A percentile compares a stretch with the other conserved stretches of the same genome.
These are phyloP conservation scores for Ophiostoma quercus DNA, from an alignment of 2,329 filamentous ascomycete species.

Conservation along the genomic window DNA sequence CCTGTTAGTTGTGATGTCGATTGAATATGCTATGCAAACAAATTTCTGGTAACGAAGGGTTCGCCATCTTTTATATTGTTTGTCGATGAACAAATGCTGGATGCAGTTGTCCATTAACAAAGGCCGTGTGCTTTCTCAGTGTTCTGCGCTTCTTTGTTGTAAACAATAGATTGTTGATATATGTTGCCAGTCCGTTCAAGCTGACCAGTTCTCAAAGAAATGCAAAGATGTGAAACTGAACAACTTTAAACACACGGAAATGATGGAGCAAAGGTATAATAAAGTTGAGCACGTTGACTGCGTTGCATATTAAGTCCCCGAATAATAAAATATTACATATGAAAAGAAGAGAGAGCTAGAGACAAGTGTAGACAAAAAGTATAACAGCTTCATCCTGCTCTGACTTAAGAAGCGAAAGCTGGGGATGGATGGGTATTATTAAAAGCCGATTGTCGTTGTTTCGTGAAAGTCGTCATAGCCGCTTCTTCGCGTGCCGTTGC, in stretches of 20 bases:
- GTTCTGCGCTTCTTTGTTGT: not conserved
- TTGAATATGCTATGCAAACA: not conserved
- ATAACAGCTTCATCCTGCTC: not conserved
- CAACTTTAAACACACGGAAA: not conserved
- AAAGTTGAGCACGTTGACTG: not conserved
- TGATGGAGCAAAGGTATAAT: not conserved
- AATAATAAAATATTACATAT: not conserved
- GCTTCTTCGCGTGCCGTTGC: not conserved
- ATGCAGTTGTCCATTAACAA: not conserved
- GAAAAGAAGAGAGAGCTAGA: slow-evolving; percentile 4
- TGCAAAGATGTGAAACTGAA: not conserved
- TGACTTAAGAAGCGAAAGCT: not conserved
- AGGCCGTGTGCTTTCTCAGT: not conserved
- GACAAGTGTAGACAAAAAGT: not conserved
- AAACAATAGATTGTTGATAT: not conserved
- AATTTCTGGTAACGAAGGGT: not conserved
- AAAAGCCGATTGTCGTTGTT: not conserved
- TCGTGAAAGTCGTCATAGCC: not conserved
- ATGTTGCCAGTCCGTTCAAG: not conserved
- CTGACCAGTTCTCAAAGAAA: not conserved
- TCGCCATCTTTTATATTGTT: not conserved
- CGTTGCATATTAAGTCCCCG: not conserved
- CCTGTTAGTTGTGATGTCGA: not conserved
- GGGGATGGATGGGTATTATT: not conserved
- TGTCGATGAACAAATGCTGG: not conserved